Evolutionary conservation across 2,329 filamentous ascomycete genomes (phyloP).

Genomic region (Myriosclerotinia curreyana): DNA sequence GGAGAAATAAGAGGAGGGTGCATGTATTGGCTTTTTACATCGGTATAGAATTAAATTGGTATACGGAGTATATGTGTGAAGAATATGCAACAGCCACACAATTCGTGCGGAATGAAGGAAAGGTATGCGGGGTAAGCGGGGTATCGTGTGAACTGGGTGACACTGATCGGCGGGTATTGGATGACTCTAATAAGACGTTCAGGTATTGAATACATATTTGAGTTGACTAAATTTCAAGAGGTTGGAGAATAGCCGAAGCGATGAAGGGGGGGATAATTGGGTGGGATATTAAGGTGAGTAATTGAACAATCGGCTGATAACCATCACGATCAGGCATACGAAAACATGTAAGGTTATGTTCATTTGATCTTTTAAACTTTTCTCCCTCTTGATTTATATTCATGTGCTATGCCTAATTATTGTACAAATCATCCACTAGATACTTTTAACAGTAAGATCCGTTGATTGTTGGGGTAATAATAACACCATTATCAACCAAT

Average conservation of each 20-base stretch:
- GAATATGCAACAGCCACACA: background rate
- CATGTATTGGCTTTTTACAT: background rate
- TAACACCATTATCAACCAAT: background rate
- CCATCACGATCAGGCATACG: background rate
- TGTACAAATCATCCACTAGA: background rate
- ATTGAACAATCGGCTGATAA: background rate
- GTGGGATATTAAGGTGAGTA: background rate
- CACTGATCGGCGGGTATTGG: background rate
- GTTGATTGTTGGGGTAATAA: conserved; percentile 2
- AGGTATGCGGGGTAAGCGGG: conserved; percentile 1
- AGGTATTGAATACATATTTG: background rate
- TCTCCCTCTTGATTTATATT: background rate
- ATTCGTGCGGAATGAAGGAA: background rate
- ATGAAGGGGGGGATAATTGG: too few relatives aligned
- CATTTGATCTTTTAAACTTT: background rate
- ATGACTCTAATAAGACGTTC: background rate
- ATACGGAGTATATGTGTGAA: too few relatives aligned
- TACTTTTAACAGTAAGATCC: background rate
- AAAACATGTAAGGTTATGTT: background rate
- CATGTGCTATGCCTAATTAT: background rate
- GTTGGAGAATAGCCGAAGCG: too few relatives aligned
- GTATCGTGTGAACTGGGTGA: background rate
- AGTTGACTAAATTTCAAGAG: too few relatives aligned
- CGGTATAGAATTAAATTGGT: background rate
- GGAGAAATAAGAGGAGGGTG: background rate